These are phyloP conservation scores for Bryum argenteum DNA, from an alignment of 225 moss, liverwort and hornwort genomes.

Conservation along the genomic window DNA sequence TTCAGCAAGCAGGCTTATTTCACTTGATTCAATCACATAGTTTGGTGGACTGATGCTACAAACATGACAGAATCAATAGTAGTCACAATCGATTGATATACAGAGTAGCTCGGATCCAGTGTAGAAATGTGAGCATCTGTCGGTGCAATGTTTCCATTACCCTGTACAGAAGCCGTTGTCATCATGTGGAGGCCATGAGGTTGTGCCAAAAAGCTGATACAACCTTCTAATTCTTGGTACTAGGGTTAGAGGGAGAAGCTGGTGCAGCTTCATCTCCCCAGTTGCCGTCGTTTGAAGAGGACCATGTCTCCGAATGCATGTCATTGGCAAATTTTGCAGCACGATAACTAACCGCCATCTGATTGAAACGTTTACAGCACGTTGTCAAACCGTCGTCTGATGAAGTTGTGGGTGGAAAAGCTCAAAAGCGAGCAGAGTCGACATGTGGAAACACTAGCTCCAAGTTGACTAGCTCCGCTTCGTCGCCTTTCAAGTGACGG, in stretches of 20 bases:
- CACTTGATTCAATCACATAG: background rate
- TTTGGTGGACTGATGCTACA: background rate
- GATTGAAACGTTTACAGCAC: background rate
- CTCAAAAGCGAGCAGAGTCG: constrained; percentile 2
- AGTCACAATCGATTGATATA: background rate
- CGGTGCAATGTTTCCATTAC: constrained; percentile 4
- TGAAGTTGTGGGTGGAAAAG: background rate
- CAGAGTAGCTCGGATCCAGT: background rate
- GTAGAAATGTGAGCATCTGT: constrained; percentile 12
- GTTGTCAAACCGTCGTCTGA: background rate
- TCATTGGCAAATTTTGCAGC: background rate
- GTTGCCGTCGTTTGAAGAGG: background rate
- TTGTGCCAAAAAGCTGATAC: background rate
- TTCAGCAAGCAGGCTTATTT: background rate
- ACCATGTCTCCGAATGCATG: constrained; percentile 3
- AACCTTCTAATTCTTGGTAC: background rate
- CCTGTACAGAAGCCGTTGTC: background rate
- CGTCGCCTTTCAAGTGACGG: constrained; percentile 4
- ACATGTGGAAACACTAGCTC: constrained; percentile 1
- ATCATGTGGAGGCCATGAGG: background rate
- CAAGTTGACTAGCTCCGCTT: background rate
- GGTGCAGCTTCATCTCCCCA: background rate
- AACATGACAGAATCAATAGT: background rate
- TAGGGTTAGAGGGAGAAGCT: constrained; percentile 14
- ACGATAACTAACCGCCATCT: background rate